Conservation (phyloP, 2,329 filamentous ascomycete species). For the Paraphoma chrysanthemicola region DNA sequence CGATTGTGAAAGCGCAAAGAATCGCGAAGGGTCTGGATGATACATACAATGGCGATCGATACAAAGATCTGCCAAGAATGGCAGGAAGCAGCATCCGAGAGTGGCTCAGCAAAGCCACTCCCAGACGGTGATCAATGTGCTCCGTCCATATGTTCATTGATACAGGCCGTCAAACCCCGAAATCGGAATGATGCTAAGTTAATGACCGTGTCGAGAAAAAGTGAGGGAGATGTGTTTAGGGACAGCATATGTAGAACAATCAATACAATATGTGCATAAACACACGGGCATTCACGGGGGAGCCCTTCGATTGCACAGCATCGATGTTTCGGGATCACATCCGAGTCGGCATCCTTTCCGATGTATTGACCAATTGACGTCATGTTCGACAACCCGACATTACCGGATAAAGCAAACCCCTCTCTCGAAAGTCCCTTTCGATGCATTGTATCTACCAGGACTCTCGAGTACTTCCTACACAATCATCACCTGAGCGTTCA, state of each 20-base stretch:
- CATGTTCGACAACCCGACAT: not conserved
- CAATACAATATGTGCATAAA: no score
- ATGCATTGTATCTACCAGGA: not conserved
- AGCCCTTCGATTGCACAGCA: not conserved
- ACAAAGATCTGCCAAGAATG: constrained; percentile 21
- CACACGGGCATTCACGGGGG: no score
- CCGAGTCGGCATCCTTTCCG: not conserved
- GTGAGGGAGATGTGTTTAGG: no score
- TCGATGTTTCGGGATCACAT: not conserved
- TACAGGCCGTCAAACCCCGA: no score
- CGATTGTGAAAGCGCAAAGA: constrained; percentile 30
- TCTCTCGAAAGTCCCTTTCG: not conserved
- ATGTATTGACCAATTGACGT: not conserved
- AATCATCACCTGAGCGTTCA: no score
- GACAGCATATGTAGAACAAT: no score
- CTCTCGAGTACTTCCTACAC: no score
- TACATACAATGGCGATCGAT: constrained; percentile 32
- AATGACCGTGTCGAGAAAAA: no score
- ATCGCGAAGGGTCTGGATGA: constrained; percentile 27
- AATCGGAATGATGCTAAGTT: no score
- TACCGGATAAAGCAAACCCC: not conserved
- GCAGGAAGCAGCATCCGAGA: constrained; percentile 20
- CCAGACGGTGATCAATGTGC: constrained; percentile 1
- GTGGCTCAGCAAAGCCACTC: constrained; percentile 29
- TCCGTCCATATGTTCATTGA: no score